Evolutionary conservation across 306 rosid species (phyloP).

Genomic region (Acacia confusa): DNA sequence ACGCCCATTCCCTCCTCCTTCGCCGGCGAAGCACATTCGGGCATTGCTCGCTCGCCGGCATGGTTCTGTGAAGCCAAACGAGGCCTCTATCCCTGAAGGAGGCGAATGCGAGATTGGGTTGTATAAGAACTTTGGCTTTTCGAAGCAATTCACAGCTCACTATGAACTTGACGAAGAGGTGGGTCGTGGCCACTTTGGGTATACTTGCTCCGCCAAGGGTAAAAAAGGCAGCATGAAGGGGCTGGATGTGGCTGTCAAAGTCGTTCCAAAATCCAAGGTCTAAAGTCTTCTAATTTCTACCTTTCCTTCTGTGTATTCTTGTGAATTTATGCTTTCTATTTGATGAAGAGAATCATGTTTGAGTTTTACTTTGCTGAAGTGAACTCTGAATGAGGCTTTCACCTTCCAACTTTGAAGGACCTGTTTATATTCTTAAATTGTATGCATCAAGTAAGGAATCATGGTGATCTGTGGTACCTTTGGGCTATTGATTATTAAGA

Average conservation of each 20-base stretch:
- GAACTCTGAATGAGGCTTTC: background rate
- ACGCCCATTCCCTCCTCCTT: slow-evolving; percentile 94
- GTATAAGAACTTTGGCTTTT: slow-evolving; percentile 76
- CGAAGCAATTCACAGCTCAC: slow-evolving; percentile 51
- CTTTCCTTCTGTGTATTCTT: slow-evolving; percentile 6
- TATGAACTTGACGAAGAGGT: slow-evolving; percentile 82
- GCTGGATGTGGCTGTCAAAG: slow-evolving; percentile 85
- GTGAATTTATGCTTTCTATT: slow-evolving; percentile 30
- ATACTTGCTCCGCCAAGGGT: slow-evolving; percentile 79
- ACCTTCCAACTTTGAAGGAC: slow-evolving; percentile 19
- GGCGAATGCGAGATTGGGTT: slow-evolving; percentile 76
- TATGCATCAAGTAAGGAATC: slow-evolving; percentile 6
- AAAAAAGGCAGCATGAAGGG: slow-evolving; percentile 79
- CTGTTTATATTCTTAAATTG: slow-evolving; percentile 16
- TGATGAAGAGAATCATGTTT: slow-evolving; percentile 7
- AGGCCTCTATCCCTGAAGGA: slow-evolving; percentile 84
- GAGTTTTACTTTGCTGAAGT: slow-evolving; percentile 5
- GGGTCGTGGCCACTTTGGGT: slow-evolving; percentile 98
- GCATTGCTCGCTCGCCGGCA: slow-evolving; percentile 77
- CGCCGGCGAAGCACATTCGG: slow-evolving; percentile 90
- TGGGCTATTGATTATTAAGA: slow-evolving; percentile 19
- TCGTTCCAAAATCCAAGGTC: slow-evolving; percentile 92
- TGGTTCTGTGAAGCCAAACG: slow-evolving; percentile 82
- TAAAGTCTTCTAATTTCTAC: background rate
- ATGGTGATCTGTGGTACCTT: slow-evolving; percentile 13